phyloP scores from a whole-genome alignment of 164 flowering plant species.

The Aristolochia contorta region DNA sequence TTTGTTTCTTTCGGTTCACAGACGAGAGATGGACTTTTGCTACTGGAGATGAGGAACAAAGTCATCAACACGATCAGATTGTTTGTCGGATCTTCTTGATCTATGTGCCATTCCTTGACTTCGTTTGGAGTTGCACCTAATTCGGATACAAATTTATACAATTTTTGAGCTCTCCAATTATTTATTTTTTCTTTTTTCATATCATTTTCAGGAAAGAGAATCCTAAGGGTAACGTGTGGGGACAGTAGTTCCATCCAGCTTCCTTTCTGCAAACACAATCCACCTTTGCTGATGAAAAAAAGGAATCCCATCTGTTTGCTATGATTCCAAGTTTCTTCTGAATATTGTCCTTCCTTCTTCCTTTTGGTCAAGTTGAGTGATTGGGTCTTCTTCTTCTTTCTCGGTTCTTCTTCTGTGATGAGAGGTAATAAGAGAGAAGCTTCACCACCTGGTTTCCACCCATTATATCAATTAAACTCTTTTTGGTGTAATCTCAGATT shows the following conservation, averaged over 20 bases:
- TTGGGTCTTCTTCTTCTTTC: not conserved
- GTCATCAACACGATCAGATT: no score
- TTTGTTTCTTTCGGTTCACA: no score
- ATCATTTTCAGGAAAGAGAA: constrained; percentile 2
- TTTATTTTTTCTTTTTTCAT: no score
- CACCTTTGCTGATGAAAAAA: not conserved
- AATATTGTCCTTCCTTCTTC: constrained; percentile 1
- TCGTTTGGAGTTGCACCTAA: no score
- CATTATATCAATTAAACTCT: no score
- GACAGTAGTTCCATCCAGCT: not conserved
- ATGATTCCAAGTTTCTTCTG: not conserved
- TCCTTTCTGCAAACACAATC: not conserved
- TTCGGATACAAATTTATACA: not conserved
- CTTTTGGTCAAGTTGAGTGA: not conserved
- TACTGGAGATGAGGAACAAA: no score
- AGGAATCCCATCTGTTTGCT: not conserved
- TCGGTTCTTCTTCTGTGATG: no score
- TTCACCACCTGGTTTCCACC: not conserved
- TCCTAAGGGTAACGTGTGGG: not conserved
- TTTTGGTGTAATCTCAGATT: not conserved
- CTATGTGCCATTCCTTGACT: no score
- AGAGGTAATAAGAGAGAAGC: not conserved
- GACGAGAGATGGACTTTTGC: no score
- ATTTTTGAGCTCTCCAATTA: not conserved
- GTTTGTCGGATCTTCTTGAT: no score